These are phyloP conservation scores for Exsudoporus frostii DNA, from an alignment of 768 basidiomycete genomes.

Conservation along the genomic window DNA sequence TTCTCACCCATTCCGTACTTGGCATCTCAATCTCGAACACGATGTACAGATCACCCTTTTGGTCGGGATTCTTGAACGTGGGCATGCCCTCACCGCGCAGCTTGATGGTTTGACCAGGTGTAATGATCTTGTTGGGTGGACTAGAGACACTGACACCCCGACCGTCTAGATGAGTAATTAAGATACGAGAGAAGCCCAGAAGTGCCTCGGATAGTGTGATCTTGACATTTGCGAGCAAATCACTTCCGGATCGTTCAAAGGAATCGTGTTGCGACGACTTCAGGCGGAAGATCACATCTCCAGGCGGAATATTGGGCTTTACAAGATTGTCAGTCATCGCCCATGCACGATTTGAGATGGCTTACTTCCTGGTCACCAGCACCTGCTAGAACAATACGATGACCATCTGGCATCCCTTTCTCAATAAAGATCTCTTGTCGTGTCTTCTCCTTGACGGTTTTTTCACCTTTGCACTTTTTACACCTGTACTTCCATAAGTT, in stretches of 20 bases:
- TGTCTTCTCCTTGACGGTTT: constrained; percentile 82
- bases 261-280: constrained; percentile 65
- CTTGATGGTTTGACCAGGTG: constrained; percentile 68
- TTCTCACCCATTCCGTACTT: constrained; percentile 66
- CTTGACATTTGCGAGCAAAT: constrained; percentile 74
- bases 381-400: constrained; percentile 85
- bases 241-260: constrained; percentile 80
- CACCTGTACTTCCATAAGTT: constrained; percentile 51
- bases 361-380: constrained; percentile 88
- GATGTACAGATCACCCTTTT: constrained; percentile 80
- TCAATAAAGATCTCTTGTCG: constrained; percentile 85
- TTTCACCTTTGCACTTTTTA: constrained; percentile 92
- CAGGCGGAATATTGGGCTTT: constrained; percentile 82
- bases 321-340: constrained; percentile 5
- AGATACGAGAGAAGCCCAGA: constrained; percentile 89
- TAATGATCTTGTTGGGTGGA: constrained; percentile 73
- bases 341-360: background rate
- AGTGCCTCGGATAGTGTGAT: constrained; percentile 93
- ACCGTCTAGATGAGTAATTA: constrained; percentile 91
- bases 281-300: constrained; percentile 87
- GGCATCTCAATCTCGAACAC: constrained; percentile 91
- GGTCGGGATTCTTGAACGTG: constrained; percentile 55
- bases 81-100: constrained; percentile 92
- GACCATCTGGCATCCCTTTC: constrained; percentile 79
- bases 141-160: constrained; percentile 79